Evolutionary conservation across 169 alveolate genomes (phyloP).

Genomic region (Cryptosporidium viatorum): DNA sequence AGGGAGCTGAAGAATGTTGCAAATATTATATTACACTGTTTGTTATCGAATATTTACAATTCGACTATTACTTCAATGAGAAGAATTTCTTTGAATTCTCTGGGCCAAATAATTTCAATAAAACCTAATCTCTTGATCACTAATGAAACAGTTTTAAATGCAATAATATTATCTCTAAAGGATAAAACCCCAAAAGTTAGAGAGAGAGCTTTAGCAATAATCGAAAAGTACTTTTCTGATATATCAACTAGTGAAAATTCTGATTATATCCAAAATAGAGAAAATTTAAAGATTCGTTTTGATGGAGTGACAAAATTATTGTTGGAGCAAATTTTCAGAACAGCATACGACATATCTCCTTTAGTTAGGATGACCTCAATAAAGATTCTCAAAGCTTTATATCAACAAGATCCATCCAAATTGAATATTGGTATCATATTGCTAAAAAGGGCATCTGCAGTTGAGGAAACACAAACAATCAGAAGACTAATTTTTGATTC

Average conservation of each 20-base stretch:
- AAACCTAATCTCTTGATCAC: slow-evolving; percentile 12
- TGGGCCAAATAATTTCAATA: slow-evolving; percentile 29
- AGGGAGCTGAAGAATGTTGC: slow-evolving; percentile 8
- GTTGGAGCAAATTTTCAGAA: slow-evolving; percentile 31
- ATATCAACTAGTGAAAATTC: background rate
- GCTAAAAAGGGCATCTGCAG: slow-evolving; percentile 50
- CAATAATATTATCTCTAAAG: slow-evolving; percentile 27
- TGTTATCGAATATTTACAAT: slow-evolving; percentile 44
- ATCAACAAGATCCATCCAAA: slow-evolving; percentile 9
- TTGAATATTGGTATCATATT: slow-evolving; percentile 28
- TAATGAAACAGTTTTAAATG: slow-evolving; percentile 23
- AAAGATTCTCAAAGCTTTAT: slow-evolving; percentile 13
- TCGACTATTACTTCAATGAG: slow-evolving; percentile 16
- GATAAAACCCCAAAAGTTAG: slow-evolving; percentile 74
- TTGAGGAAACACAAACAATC: slow-evolving; percentile 51
- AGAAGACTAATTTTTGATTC: slow-evolving; percentile 16
- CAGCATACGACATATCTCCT: slow-evolving; percentile 60
- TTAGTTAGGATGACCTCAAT: slow-evolving; percentile 62
- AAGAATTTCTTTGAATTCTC: slow-evolving; percentile 48
- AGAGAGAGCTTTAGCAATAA: slow-evolving; percentile 58
- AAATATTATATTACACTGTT: slow-evolving; percentile 41
- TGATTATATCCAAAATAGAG: background rate
- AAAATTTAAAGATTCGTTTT: background rate
- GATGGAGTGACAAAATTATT: background rate
- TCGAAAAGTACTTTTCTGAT: slow-evolving; percentile 50